Percentiles rank a stretch among this genome's conserved stretches.
These are phyloP conservation scores for Boletus reticulatus DNA, from an alignment of 768 basidiomycete genomes.

Conservation along the genomic window DNA sequence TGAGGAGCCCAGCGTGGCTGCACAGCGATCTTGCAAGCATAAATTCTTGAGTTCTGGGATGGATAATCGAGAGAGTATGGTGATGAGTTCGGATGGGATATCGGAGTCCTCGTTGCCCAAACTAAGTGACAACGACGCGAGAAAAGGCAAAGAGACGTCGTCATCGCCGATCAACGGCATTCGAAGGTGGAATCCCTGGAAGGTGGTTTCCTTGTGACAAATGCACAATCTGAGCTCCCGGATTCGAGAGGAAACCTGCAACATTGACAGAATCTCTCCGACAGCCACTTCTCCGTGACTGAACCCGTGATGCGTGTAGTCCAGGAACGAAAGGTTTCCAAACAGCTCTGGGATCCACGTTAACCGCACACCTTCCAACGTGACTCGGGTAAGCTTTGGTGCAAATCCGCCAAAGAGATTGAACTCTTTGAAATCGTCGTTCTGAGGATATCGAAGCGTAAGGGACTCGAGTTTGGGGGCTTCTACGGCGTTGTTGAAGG, in stretches of 20 bases:
- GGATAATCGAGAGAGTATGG: conserved; percentile 48
- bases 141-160: conserved; percentile 42
- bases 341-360: conserved; percentile 63
- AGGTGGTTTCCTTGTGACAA: conserved; percentile 35
- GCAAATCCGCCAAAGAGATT: conserved; percentile 60
- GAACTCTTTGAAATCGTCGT: conserved; percentile 70
- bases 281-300: conserved; percentile 55
- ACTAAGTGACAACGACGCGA: conserved; percentile 47
- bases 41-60: conserved; percentile 49
- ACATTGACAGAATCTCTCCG: conserved; percentile 55
- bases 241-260: conserved; percentile 52
- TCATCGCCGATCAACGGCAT: conserved; percentile 25
- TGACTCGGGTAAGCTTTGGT: conserved; percentile 53
- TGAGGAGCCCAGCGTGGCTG: neutral
- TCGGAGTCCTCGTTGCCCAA: conserved; percentile 58
- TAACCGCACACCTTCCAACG: conserved; percentile 63
- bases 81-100: conserved; percentile 59
- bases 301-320: conserved; percentile 74
- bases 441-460: conserved; percentile 55
- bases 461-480: conserved; percentile 52
- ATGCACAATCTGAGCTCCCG: conserved; percentile 57
- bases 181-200: conserved; percentile 16
- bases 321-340: conserved; percentile 56
- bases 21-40: conserved; percentile 43
- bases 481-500: conserved; percentile 26